Percentiles rank a stretch among this genome's conserved stretches.
Evolutionary conservation across 768 basidiomycete genomes (phyloP).

Genomic region (Termitomyces titanicus): DNA sequence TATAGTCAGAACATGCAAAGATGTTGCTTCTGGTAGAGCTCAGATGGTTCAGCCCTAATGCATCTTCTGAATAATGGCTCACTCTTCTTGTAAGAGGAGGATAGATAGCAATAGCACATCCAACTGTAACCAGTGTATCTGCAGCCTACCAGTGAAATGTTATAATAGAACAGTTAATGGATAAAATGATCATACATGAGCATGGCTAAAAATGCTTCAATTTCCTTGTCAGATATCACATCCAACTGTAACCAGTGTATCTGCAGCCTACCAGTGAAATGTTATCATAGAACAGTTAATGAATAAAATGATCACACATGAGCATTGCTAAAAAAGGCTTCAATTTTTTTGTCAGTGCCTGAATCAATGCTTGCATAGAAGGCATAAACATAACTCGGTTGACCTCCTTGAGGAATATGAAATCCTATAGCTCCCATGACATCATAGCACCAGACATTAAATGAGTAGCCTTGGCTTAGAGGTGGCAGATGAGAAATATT

Average conservation of each 20-base stretch:
- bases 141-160: neutral
- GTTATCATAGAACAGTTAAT: neutral
- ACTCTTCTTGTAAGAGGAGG: neutral
- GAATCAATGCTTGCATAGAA: too few species aligned
- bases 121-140: neutral
- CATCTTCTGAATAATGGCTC: too few species aligned
- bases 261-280: neutral
- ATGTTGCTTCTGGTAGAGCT: neutral
- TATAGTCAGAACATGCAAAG: neutral
- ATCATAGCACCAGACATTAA: conserved; percentile 1
- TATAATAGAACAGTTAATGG: neutral
- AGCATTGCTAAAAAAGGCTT: conserved; percentile 1
- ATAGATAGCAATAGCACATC: neutral
- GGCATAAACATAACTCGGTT: conserved; percentile 1
- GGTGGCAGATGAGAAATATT: neutral
- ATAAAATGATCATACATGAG: neutral
- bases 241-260: neutral
- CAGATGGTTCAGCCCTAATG: too few species aligned
- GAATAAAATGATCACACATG: neutral
- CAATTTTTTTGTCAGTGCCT: too few species aligned
- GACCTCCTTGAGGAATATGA: neutral
- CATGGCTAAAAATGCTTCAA: conserved; percentile 1
- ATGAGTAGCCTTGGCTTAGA: neutral
- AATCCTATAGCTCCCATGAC: conserved; percentile 6
- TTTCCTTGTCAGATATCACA: too few species aligned